Evolutionary conservation across 2,329 filamentous ascomycete species (phyloP), one percentile per base, ranked within the genome.

Genomic region (Didymella lethalis): DNA sequence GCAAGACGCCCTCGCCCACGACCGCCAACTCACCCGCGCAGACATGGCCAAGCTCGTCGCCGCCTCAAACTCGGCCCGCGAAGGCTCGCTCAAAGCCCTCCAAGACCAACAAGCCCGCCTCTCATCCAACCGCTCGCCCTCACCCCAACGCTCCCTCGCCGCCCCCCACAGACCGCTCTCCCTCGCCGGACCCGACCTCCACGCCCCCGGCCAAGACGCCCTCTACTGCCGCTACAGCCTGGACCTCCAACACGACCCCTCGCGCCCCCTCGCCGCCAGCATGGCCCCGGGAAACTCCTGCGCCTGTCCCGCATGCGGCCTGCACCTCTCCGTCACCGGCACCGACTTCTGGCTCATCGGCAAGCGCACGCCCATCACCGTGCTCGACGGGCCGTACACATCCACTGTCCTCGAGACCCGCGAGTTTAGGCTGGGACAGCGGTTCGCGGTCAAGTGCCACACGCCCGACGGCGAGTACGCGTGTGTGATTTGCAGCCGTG

Each of bases 1-100:
- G 16, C 78, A 80, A 68, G 78, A 79, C 48, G 79, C 79, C n/a
- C 67, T 80, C 25, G 71, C 74, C 57, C 77, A 75, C 59, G 77
- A 77, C 40, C 77, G 78, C 16, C 70, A 73, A 29, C 70, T 80
- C 16, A 74, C 74, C 12, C 75, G 73, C 49, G 66, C 71, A 51
- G 78, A 80, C 61, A 74, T 78, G 64, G 68, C 74, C 8, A 78
- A 76, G 48, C 70, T 80, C 8, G 70, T 79, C 29, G 71, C 72
- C 2, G 79, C 79, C 34, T 78, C 79, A 12, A 73, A 80, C 48
- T 64, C 73, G 11, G 79, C 79, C 3, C 75, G 78, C n/a, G 76
- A 79, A 49, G 74, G 75, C 26, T 77, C 76, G 4, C 61, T 80
- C 28, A 68, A 75, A 25, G 78, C 78, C 0, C 65, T 81, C 11